A percentile compares a stretch with the other conserved stretches of the same genome.
These are phyloP conservation scores for Tausonia pullulans DNA, from an alignment of 1,284 basidiomycete genomes.

Conservation along the genomic window DNA sequence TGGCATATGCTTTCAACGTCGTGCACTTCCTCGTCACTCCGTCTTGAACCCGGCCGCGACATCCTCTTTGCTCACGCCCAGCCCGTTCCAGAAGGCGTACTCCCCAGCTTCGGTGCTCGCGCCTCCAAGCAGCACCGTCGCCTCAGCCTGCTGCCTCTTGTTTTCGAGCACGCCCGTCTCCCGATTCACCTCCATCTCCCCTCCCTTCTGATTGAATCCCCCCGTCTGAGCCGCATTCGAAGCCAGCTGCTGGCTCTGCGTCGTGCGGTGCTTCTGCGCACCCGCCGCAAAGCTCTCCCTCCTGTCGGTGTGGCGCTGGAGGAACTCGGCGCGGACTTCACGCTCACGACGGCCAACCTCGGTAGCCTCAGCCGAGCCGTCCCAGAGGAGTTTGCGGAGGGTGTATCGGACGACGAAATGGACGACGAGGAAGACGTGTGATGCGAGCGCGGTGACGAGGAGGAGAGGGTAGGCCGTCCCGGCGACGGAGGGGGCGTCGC, in stretches of 20 bases:
- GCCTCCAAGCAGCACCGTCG: not conserved
- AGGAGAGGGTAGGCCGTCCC: constrained; percentile 49
- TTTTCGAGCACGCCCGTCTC: not conserved
- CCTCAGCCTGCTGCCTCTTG: not conserved
- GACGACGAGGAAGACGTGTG: constrained; percentile 65
- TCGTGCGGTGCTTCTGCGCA: not conserved
- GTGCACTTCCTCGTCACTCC: not conserved
- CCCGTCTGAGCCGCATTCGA: no score
- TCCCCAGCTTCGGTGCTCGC: no score
- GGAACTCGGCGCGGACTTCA: constrained; percentile 52
- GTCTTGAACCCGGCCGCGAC: not conserved
- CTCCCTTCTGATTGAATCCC: no score
- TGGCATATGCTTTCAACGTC: not conserved
- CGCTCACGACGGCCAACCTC: constrained; percentile 47
- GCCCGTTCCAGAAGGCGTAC: not conserved
- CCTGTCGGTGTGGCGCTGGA: constrained; percentile 30
- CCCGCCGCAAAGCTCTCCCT: no score
- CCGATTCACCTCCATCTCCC: not conserved
- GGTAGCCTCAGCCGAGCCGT: constrained; percentile 52
- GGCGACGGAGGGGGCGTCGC: not conserved
- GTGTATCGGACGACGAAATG: constrained; percentile 53
- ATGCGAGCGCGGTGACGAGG: constrained; percentile 62
- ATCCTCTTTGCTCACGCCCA: not conserved
- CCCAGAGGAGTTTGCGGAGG: constrained; percentile 64
- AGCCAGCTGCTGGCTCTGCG: not conserved